Percentiles rank a stretch among this genome's conserved stretches.
phyloP scores from a whole-genome alignment of 805 yeast genomes.

The Lipomyces sp. region DNA sequence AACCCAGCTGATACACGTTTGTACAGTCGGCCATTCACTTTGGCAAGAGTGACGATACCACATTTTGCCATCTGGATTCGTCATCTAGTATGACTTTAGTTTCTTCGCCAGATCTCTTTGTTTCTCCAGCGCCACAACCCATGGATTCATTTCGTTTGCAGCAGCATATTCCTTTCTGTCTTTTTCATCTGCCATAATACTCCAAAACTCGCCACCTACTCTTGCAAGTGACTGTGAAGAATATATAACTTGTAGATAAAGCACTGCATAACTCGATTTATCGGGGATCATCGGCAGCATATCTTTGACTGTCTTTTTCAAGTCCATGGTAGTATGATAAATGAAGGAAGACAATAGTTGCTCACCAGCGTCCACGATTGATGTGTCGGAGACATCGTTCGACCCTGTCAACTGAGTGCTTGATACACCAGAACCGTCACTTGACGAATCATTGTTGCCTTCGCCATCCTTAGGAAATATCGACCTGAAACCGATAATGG shows the following conservation, averaged over 20 bases:
- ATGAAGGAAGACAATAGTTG: constrained; percentile 43
- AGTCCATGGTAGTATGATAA: constrained; percentile 38
- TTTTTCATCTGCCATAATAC: constrained; percentile 25
- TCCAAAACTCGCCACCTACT: constrained; percentile 71
- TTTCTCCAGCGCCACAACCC: constrained; percentile 38
- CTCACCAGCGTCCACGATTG: constrained; percentile 26
- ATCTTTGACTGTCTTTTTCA: constrained; percentile 38
- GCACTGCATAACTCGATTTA: constrained; percentile 54
- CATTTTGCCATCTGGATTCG: not conserved
- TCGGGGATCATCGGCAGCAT: constrained; percentile 43
- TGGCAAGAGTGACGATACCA: no score
- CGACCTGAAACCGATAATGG: constrained; percentile 67
- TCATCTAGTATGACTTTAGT: constrained; percentile 26
- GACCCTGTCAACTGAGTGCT: not conserved
- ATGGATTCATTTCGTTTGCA: constrained; percentile 28
- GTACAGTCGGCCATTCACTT: not conserved
- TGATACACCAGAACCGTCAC: not conserved
- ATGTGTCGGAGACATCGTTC: not conserved
- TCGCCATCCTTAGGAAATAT: constrained; percentile 57
- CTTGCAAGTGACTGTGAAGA: constrained; percentile 85
- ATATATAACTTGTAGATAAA: constrained; percentile 81
- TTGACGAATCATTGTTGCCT: constrained; percentile 32
- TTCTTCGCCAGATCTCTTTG: constrained; percentile 37
- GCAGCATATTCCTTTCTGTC: constrained; percentile 14
- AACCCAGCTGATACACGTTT: not conserved